A percentile compares a stretch with the other conserved stretches of the same genome.
Evolutionary conservation across 805 yeast genomes (phyloP).

Genomic region (Kuraishia capsulata): DNA sequence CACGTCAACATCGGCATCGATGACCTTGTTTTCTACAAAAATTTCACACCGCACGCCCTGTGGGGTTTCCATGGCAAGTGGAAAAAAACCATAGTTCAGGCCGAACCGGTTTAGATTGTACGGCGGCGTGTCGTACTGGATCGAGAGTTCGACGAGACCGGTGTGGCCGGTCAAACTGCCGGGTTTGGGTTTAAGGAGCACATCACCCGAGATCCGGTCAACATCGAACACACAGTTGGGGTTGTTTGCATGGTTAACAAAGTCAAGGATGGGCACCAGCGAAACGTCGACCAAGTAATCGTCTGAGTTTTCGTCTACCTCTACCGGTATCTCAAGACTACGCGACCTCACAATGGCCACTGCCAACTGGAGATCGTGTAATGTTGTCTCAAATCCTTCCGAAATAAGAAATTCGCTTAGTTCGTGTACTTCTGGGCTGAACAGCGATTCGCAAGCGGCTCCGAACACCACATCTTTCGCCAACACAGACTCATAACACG

Average conservation of each 20-base stretch:
- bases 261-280: conserved; percentile 59
- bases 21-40: too few species aligned
- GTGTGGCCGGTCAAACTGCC: not conserved
- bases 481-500: not conserved
- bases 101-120: conserved; percentile 30
- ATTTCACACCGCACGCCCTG: too few species aligned
- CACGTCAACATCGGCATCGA: too few species aligned
- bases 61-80: too few species aligned
- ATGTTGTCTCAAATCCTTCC: too few species aligned
- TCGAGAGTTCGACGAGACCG: conserved; percentile 25
- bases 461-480: not conserved
- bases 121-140: conserved; percentile 33
- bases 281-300: conserved; percentile 42
- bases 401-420: too few species aligned
- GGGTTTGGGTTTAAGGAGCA: conserved; percentile 28
- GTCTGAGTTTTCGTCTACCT: conserved; percentile 15
- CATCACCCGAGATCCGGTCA: conserved; percentile 34
- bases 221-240: conserved; percentile 51
- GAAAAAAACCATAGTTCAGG: conserved; percentile 38
- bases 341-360: conserved; percentile 45
- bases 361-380: not conserved
- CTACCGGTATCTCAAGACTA: conserved; percentile 57
- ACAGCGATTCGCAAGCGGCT: not conserved
- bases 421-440: not conserved
- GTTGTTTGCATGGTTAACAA: conserved; percentile 48